phyloP scores from a whole-genome alignment of 1,139 yeast genomes.

The Pichia norvegensis region DNA sequence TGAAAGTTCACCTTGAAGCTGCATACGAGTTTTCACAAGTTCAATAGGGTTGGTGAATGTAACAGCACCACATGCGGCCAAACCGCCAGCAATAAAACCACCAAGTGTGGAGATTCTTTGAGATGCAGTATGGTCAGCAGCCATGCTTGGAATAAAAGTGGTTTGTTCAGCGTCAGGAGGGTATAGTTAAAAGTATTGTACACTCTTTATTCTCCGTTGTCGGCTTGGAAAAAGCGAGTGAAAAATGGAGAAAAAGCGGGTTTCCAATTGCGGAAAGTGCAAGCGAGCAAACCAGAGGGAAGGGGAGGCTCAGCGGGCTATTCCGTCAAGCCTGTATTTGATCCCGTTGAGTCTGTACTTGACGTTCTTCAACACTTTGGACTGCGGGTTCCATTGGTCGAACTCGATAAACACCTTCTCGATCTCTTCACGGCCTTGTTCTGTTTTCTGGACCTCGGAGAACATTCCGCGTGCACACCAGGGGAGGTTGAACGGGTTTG shows the following conservation, averaged over 20 bases:
- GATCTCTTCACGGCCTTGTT: constrained; percentile 47
- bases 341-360: constrained; percentile 79
- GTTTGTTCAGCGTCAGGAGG: background rate
- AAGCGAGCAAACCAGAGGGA: too few species aligned
- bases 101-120: constrained; percentile 60
- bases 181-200: background rate
- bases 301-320: background rate
- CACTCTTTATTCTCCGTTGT: background rate
- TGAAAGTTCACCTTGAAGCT: constrained; percentile 84
- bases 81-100: constrained; percentile 86
- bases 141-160: constrained; percentile 13
- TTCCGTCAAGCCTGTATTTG: constrained; percentile 31
- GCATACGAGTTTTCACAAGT: constrained; percentile 91
- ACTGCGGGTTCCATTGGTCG: constrained; percentile 79
- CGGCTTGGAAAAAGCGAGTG: background rate
- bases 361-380: constrained; percentile 71
- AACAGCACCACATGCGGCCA: constrained; percentile 97
- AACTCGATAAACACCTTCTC: constrained; percentile 58
- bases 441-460: constrained; percentile 39
- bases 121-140: constrained; percentile 22
- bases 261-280: background rate
- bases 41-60: constrained; percentile 95
- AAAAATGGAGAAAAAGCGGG: background rate
- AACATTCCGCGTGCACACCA: constrained; percentile 87
- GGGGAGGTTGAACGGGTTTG: constrained; percentile 80